A percentile compares a stretch with the other conserved stretches of the same genome.
phyloP scores from a whole-genome alignment of 208 protist species.

The Leishmania major region DNA sequence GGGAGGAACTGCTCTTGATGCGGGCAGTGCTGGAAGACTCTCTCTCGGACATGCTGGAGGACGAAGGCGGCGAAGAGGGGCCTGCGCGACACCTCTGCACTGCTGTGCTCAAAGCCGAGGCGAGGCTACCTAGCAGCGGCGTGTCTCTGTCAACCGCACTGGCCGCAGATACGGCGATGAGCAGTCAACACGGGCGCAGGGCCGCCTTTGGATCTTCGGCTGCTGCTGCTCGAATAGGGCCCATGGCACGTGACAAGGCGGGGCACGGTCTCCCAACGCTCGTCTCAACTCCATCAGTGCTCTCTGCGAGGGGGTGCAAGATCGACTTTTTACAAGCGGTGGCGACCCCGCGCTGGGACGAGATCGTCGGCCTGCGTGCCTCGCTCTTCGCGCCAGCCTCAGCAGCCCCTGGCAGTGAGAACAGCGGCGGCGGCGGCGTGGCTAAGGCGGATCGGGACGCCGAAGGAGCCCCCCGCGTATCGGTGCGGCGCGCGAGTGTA shows the following conservation, averaged over 20 bases:
- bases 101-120: background rate
- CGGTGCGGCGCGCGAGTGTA: slow-evolving; percentile 17
- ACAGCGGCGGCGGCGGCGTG: background rate
- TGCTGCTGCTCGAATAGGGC: background rate
- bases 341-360: slow-evolving; percentile 26
- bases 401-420: background rate
- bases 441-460: background rate
- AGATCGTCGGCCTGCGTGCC: slow-evolving; percentile 23
- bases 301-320: background rate
- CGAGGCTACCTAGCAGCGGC: background rate
- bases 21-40: slow-evolving; percentile 11
- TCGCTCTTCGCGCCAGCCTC: slow-evolving; percentile 1
- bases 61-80: background rate
- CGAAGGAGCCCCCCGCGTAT: background rate
- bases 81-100: background rate
- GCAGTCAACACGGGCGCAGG: background rate
- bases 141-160: background rate
- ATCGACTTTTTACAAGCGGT: slow-evolving; percentile 30
- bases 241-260: background rate
- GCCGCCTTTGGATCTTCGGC: background rate
- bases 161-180: background rate
- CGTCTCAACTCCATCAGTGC: background rate
- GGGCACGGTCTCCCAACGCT: background rate
- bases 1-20: slow-evolving; percentile 21
- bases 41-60: background rate